Evolutionary conservation across 1,284 basidiomycete species (phyloP).

Genomic region (Ceratobasidium papillatum): DNA sequence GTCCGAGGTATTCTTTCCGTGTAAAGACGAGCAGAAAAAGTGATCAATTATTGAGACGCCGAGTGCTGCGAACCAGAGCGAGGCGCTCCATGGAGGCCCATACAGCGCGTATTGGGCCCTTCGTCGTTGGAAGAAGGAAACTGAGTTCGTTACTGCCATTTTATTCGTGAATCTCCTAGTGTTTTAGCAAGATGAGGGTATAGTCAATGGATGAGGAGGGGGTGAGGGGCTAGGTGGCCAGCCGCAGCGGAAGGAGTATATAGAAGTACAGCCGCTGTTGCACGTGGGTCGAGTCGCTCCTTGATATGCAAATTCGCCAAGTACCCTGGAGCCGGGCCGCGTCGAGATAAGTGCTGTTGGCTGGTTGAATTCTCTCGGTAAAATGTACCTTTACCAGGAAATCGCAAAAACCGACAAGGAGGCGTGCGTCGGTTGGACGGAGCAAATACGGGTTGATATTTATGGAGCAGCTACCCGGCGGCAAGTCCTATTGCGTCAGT

Average conservation of each 20-base stretch:
- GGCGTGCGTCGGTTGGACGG: constrained; percentile 1
- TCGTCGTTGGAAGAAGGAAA: constrained; percentile 13
- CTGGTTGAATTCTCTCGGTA: background rate
- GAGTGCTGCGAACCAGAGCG: constrained; percentile 30
- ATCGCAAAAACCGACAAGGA: too few relatives aligned
- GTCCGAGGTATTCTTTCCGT: background rate
- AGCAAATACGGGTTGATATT: background rate
- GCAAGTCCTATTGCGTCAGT: background rate
- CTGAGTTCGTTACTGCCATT: background rate
- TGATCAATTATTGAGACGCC: constrained; percentile 5
- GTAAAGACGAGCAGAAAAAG: constrained; percentile 18
- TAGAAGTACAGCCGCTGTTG: constrained; percentile 1
- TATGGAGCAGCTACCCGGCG: background rate
- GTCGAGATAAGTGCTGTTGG: background rate
- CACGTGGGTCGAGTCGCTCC: constrained; percentile 1
- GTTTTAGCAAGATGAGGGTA: background rate
- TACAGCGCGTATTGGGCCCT: constrained; percentile 2
- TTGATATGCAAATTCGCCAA: background rate
- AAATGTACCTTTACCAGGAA: too few relatives aligned
- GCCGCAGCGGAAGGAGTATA: background rate
- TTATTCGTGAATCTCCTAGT: background rate
- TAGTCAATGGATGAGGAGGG: background rate
- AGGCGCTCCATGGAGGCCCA: constrained; percentile 16
- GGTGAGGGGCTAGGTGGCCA: background rate
- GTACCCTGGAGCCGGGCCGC: background rate